These are phyloP conservation scores for Purpureocillium takamizusanense DNA, from an alignment of 2,329 filamentous ascomycete species.

Conservation along the genomic window DNA sequence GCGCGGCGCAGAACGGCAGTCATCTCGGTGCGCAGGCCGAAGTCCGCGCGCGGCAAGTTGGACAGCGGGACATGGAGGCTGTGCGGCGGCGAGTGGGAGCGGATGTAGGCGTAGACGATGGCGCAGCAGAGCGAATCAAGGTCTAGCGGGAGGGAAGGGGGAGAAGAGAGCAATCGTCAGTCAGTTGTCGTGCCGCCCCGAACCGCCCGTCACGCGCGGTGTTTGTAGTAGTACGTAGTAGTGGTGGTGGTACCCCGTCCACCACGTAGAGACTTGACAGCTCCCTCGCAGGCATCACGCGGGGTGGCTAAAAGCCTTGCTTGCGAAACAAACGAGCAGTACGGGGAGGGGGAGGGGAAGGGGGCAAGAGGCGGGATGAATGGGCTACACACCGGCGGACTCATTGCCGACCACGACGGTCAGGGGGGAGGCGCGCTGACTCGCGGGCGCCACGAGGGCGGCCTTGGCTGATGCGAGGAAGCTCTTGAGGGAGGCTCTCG, in stretches of 20 bases:
- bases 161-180: too few species aligned
- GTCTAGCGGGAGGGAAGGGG: slow-evolving; percentile 34
- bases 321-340: too few species aligned
- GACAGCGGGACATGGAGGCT: slow-evolving; percentile 62
- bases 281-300: too few species aligned
- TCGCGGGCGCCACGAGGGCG: slow-evolving; percentile 33
- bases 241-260: too few species aligned
- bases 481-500: slow-evolving; percentile 30
- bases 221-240: too few species aligned
- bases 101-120: slow-evolving; percentile 65
- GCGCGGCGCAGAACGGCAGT: slow-evolving; percentile 53
- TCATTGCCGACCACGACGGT: slow-evolving; percentile 61
- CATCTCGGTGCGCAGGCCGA: slow-evolving; percentile 66
- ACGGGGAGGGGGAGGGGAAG: too few species aligned
- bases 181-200: too few species aligned
- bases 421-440: slow-evolving; percentile 37
- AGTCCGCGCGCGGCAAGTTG: slow-evolving; percentile 59
- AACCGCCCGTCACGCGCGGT: too few species aligned
- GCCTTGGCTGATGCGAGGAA: slow-evolving; percentile 43
- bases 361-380: neutral
- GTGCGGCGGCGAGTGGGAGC: slow-evolving; percentile 46
- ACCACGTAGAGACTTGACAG: too few species aligned
- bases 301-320: too few species aligned
- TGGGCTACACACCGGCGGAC: slow-evolving; percentile 43
- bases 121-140: slow-evolving; percentile 74